These are phyloP conservation scores for Aspergillus sp. DNA, from an alignment of 2,329 filamentous ascomycete genomes.

Conservation along the genomic window DNA sequence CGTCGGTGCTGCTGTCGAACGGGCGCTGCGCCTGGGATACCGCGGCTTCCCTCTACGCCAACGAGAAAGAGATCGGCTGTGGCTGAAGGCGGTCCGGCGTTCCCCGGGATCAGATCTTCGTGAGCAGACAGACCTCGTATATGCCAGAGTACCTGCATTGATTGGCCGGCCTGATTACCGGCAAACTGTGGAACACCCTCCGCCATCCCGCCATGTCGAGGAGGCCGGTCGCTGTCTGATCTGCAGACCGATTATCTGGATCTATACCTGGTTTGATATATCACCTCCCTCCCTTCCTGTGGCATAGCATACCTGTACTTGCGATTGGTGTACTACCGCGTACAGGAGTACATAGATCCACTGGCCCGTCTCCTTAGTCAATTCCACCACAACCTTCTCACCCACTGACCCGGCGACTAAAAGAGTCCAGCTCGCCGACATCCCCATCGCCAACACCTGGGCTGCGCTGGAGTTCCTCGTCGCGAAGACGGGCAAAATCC, in stretches of 20 bases:
- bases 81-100: constrained; percentile 29
- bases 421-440: constrained; percentile 11
- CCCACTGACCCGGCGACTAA: constrained; percentile 11
- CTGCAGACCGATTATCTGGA: constrained; percentile 58
- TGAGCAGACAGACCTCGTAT: too few species aligned
- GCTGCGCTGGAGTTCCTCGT: constrained; percentile 52
- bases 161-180: constrained; percentile 17
- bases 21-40: constrained; percentile 42
- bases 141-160: too few species aligned
- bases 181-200: constrained; percentile 32
- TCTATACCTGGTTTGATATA: constrained; percentile 41
- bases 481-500: constrained; percentile 45
- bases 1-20: constrained; percentile 37
- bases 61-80: constrained; percentile 36
- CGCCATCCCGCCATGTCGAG: constrained; percentile 24
- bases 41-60: constrained; percentile 37
- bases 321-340: too few species aligned
- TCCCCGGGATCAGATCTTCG: constrained; percentile 26
- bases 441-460: constrained; percentile 40
- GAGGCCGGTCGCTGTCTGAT: constrained; percentile 47
- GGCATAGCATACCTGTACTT: too few species aligned
- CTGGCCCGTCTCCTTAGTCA: constrained; percentile 25
- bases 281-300: too few species aligned
- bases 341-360: constrained; percentile 21
- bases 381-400: constrained; percentile 10